A percentile compares a stretch with the other conserved stretches of the same genome.
Evolutionary conservation across 305 asterid genomes (phyloP).

Genomic region (Fraxinus xanthoxyloides): DNA sequence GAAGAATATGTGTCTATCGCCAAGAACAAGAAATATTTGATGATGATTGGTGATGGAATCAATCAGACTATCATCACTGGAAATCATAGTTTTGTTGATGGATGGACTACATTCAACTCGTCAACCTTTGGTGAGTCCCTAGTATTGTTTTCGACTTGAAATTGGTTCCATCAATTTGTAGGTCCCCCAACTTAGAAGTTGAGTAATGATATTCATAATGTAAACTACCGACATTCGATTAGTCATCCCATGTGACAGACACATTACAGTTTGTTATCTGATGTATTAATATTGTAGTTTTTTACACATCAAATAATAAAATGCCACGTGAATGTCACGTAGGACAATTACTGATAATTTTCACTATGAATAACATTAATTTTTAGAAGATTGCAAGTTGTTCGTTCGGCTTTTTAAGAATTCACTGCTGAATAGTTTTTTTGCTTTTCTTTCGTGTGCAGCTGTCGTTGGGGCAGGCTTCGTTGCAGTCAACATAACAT

Average conservation of each 20-base stretch:
- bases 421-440: background rate
- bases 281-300: background rate
- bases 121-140: conserved; percentile 50
- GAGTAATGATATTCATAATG: too few species aligned
- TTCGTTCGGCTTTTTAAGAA: background rate
- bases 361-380: too few species aligned
- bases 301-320: too few species aligned
- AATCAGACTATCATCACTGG: conserved; percentile 68
- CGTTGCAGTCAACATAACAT: conserved; percentile 55
- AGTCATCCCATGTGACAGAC: background rate
- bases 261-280: too few species aligned
- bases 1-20: conserved; percentile 61
- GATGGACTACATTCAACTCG: conserved; percentile 79
- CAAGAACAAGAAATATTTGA: conserved; percentile 52
- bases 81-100: conserved; percentile 54
- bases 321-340: background rate
- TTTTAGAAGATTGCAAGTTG: background rate
- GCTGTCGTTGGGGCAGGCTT: conserved; percentile 56
- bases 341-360: too few species aligned
- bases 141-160: background rate
- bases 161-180: background rate
- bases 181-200: background rate
- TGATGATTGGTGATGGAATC: conserved; percentile 79
- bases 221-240: background rate
- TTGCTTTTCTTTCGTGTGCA: conserved; percentile 4